phyloP scores from a whole-genome alignment of 1,284 basidiomycete species.

The Trichosporon inkin region DNA sequence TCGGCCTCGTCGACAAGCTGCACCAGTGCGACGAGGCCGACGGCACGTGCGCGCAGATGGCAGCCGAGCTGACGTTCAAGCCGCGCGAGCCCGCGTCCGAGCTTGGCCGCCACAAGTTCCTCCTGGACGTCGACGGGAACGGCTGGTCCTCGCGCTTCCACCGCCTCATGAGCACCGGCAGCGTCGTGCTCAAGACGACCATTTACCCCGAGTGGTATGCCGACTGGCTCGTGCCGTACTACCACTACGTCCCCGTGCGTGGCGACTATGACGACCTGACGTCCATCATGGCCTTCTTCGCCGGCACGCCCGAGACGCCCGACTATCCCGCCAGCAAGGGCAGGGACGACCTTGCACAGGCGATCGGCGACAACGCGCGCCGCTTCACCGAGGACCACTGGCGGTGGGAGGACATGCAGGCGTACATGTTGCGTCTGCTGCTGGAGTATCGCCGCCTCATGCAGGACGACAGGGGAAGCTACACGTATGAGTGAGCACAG shows the following conservation, averaged over 20 bases:
- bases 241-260: slow-evolving; percentile 51
- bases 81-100: slow-evolving; percentile 39
- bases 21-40: slow-evolving; percentile 45
- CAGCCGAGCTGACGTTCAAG: slow-evolving; percentile 34
- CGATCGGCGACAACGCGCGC: slow-evolving; percentile 50
- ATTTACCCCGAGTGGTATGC: slow-evolving; percentile 53
- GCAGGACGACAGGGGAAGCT: background rate
- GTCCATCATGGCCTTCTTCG: slow-evolving; percentile 54
- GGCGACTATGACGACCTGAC: slow-evolving; percentile 54
- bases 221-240: slow-evolving; percentile 52
- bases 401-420: slow-evolving; percentile 53
- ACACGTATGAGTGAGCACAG: background rate
- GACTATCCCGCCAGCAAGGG: slow-evolving; percentile 17
- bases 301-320: slow-evolving; percentile 45
- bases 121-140: slow-evolving; percentile 35
- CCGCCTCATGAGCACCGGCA: slow-evolving; percentile 48
- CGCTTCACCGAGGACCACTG: slow-evolving; percentile 52
- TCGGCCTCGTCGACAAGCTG: slow-evolving; percentile 43
- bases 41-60: slow-evolving; percentile 48
- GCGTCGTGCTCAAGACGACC: slow-evolving; percentile 52
- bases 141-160: slow-evolving; percentile 50
- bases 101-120: slow-evolving; percentile 20
- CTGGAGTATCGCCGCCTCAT: slow-evolving; percentile 6
- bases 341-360: slow-evolving; percentile 46
- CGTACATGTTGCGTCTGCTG: slow-evolving; percentile 15